Evolutionary conservation across 163 green algal species (phyloP).

Genomic region (Chlamydomonas reinhardtii): DNA sequence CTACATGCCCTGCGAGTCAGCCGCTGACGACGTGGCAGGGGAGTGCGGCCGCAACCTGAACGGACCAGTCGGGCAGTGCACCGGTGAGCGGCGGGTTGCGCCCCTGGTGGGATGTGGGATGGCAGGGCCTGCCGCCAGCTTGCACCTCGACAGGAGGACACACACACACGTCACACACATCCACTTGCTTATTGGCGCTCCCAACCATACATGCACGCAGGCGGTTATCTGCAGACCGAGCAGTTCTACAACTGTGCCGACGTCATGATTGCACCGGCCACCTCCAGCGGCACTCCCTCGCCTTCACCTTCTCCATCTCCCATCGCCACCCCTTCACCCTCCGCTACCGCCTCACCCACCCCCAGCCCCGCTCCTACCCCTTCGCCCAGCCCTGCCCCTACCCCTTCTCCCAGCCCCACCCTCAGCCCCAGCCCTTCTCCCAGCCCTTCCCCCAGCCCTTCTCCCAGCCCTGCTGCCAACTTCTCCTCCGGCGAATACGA

Average conservation of each 20-base stretch:
- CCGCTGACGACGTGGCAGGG: not conserved
- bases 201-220: no score
- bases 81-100: not conserved
- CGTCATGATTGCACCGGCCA: not conserved
- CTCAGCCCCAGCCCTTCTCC: not conserved
- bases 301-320: not conserved
- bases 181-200: no score
- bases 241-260: slow-evolving; percentile 23
- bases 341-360: not conserved
- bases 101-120: no score
- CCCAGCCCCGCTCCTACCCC: not conserved
- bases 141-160: no score
- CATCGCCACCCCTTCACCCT: not conserved
- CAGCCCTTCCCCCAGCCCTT: no score
- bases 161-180: no score
- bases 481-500: not conserved
- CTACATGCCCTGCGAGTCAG: slow-evolving; percentile 25
- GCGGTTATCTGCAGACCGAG: slow-evolving; percentile 16
- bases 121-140: no score
- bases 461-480: no score
- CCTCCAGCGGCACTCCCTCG: not conserved
- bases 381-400: not conserved
- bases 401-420: no score
- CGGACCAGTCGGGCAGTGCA: not conserved
- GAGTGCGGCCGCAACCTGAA: slow-evolving; percentile 41